A percentile compares a stretch with the other conserved stretches of the same genome.
Evolutionary conservation across 1,139 yeast species (phyloP).

Genomic region (Suhomyces wounanorum): DNA sequence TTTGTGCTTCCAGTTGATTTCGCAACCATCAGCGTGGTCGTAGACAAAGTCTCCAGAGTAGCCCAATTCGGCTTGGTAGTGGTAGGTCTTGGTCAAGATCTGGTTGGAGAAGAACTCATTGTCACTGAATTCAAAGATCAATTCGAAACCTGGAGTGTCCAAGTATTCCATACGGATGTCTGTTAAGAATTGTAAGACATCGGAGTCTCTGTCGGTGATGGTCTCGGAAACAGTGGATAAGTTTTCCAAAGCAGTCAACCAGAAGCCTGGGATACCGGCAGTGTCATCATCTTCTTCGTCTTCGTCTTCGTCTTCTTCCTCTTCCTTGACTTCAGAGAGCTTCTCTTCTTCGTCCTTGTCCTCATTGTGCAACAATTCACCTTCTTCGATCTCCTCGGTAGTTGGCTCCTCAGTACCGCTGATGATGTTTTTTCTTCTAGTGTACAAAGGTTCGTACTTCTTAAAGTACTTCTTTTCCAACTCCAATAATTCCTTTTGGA

Average conservation of each 20-base stretch:
- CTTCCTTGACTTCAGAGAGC: conserved; percentile 29
- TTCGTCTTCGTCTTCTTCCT: conserved; percentile 46
- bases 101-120: conserved; percentile 80
- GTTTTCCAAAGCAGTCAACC: conserved; percentile 95
- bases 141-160: conserved; percentile 85
- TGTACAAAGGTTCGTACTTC: conserved; percentile 76
- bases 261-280: conserved; percentile 88
- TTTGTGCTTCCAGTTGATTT: conserved; percentile 80
- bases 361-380: conserved; percentile 63
- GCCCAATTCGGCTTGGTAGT: conserved; percentile 91
- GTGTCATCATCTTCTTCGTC: conserved; percentile 40
- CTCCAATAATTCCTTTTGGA: conserved; percentile 84
- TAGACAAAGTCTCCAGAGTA: conserved; percentile 95
- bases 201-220: conserved; percentile 88
- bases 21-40: conserved; percentile 93
- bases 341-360: conserved; percentile 42
- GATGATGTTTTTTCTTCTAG: conserved; percentile 71
- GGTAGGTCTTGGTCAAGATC: conserved; percentile 79
- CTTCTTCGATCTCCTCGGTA: conserved; percentile 72
- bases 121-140: conserved; percentile 76
- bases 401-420: conserved; percentile 78
- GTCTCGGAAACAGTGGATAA: conserved; percentile 79
- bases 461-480: conserved; percentile 80
- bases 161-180: conserved; percentile 84
- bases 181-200: conserved; percentile 66